Base-by-base conservation (phyloP, 192 early-diverging fungal genomes). In the Backusella psychrophila region DNA sequence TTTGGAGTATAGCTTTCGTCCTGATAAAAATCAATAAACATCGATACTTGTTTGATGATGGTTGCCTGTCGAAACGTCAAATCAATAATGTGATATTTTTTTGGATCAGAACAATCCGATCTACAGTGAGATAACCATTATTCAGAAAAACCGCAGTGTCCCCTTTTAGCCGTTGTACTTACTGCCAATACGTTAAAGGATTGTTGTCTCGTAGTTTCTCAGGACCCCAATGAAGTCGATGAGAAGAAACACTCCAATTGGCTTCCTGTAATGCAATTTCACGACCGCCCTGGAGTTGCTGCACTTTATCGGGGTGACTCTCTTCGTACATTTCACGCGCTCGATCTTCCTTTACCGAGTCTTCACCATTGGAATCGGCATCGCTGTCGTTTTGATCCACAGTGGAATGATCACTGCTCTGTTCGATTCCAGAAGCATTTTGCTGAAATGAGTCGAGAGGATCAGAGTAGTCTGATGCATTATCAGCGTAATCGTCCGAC, bases 1-100 rank as follows among this genome's bases (percentile, higher is more conserved):
- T 83, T 79, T 7, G 96, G 94, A 0, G 93, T 93, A 80, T 97
- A 97, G 73, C 88, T 90, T 80, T 96, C 94, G 72, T 97, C 96
- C 78, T 93, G 88, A 65, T 87, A 87, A 69, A 76, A 90, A 81
- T 97, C 93, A 49, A 93, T 72, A 75, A 91, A 90, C 19, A 92
- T 68, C 3, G 90, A 89, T 8, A 92, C 83, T 81, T 88, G 86
- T 78, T 88, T 80, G 3, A 96, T 77, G 17, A 77, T 71, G 11
- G 89, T 94, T 73, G 85, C 83, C 56, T 87, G 83, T 15, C 85
- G 83, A 78, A 95, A 96, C 23, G 89, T 82, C 23, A 97, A 79
- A 77, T 89, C 94, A 68, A 97, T 82, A 66, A 82, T 85, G 77
- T 97, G 95, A 14, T 94, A 90, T 69, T 90, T 88, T 3, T 86